Evolutionary conservation across 2,329 filamentous ascomycete species (phyloP).

Genomic region (Phoma sp.): DNA sequence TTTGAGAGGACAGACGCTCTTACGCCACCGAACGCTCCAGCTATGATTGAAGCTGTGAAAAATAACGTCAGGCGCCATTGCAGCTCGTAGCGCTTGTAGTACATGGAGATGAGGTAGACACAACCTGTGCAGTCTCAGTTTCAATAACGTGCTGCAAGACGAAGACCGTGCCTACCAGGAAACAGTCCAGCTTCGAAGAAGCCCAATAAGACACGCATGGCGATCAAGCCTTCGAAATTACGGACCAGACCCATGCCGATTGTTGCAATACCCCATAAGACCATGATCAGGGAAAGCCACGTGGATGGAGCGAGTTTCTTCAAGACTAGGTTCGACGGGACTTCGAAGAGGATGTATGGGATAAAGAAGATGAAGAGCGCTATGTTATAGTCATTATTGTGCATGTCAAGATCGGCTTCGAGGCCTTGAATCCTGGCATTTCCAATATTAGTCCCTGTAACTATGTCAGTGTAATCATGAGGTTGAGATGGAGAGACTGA

Average conservation of each 20-base stretch:
- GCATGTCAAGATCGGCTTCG: constrained; percentile 47
- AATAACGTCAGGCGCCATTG: constrained; percentile 52
- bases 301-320: constrained; percentile 49
- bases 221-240: constrained; percentile 55
- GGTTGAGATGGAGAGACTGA: constrained; percentile 22
- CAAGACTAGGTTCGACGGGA: constrained; percentile 48
- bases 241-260: constrained; percentile 56
- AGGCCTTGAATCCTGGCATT: constrained; percentile 52
- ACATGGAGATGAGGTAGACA: constrained; percentile 45
- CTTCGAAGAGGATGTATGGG: constrained; percentile 47
- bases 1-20: not conserved
- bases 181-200: constrained; percentile 49
- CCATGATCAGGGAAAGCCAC: constrained; percentile 49
- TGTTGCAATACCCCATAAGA: constrained; percentile 50
- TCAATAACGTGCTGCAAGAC: not conserved
- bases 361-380: constrained; percentile 49
- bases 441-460: constrained; percentile 28
- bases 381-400: constrained; percentile 46
- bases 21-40: constrained; percentile 51
- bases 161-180: constrained; percentile 20
- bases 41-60: constrained; percentile 51
- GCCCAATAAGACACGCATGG: constrained; percentile 51
- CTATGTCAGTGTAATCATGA: not conserved
- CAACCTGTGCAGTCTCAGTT: constrained; percentile 26
- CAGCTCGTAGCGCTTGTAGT: constrained; percentile 54